phyloP scores from a whole-genome alignment of 2,329 filamentous ascomycete species.

The Colletotrichum cereale region DNA sequence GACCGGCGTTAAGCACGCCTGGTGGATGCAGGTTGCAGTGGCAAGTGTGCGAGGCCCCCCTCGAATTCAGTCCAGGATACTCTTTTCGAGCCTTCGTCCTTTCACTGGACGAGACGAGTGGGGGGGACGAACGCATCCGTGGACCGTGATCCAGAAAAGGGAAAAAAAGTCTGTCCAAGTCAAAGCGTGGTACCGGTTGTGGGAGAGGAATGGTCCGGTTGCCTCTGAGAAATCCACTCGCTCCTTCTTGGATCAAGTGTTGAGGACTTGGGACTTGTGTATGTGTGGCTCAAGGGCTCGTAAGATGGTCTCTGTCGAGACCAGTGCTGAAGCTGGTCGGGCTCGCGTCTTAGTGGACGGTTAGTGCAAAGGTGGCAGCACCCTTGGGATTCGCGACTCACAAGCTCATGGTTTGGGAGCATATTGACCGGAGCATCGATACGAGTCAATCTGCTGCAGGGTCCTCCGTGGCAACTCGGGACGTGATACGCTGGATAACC shows the following conservation, averaged over 20 bases:
- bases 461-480: constrained; percentile 21
- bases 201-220: constrained; percentile 24
- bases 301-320: constrained; percentile 23
- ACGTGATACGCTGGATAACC: constrained; percentile 22
- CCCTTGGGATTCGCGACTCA: constrained; percentile 32
- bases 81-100: background rate
- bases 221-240: constrained; percentile 5
- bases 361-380: constrained; percentile 21
- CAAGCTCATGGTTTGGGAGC: background rate
- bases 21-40: constrained; percentile 29
- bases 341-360: constrained; percentile 28
- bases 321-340: constrained; percentile 15
- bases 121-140: constrained; percentile 34
- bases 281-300: constrained; percentile 25
- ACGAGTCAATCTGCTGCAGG: constrained; percentile 35
- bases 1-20: constrained; percentile 22
- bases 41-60: constrained; percentile 37
- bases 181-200: constrained; percentile 18
- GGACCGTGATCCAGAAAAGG: constrained; percentile 28
- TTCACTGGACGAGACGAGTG: constrained; percentile 29
- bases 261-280: constrained; percentile 16
- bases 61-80: constrained; percentile 29
- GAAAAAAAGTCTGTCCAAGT: constrained; percentile 24
- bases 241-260: constrained; percentile 20
- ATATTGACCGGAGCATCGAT: constrained; percentile 6